Percentiles rank a stretch among this genome's conserved stretches.
phyloP scores from a whole-genome alignment of 2,329 filamentous ascomycete genomes.

The Aciculosporium take region DNA sequence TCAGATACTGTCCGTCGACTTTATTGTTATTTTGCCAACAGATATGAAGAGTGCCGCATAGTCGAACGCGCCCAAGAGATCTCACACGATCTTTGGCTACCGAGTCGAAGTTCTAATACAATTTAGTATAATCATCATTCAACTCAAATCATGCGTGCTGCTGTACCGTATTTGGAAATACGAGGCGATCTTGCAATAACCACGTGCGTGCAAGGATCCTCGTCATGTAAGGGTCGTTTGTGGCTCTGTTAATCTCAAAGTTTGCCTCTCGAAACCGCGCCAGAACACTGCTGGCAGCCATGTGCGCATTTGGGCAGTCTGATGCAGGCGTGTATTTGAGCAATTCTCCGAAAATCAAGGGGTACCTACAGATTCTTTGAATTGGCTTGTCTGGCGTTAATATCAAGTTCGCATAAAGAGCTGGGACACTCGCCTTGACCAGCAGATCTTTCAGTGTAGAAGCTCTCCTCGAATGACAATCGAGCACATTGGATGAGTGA shows the following conservation, averaged over 20 bases:
- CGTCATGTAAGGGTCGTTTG: constrained; percentile 57
- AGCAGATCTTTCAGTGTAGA: constrained; percentile 74
- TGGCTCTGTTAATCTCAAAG: constrained; percentile 70
- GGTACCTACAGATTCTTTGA: constrained; percentile 83
- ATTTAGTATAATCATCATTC: not conserved
- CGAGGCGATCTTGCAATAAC: constrained; percentile 67
- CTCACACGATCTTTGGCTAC: constrained; percentile 53
- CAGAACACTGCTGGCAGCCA: constrained; percentile 61
- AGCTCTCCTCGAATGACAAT: constrained; percentile 54
- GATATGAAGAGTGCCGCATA: constrained; percentile 73
- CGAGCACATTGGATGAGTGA: constrained; percentile 50
- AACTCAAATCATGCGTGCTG: not conserved
- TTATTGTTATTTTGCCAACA: constrained; percentile 61
- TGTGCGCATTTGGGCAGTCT: constrained; percentile 73
- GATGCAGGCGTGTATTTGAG: constrained; percentile 68
- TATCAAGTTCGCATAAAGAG: not conserved
- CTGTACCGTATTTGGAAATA: constrained; percentile 57
- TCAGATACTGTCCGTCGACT: constrained; percentile 67
- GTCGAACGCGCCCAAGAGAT: constrained; percentile 61
- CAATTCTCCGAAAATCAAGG: constrained; percentile 71
- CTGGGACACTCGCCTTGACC: constrained; percentile 53
- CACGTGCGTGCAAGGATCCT: constrained; percentile 67
- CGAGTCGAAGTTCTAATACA: constrained; percentile 31
- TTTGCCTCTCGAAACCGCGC: constrained; percentile 60
- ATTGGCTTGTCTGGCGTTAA: constrained; percentile 49